Percentiles rank a stretch among this genome's conserved stretches.
These are phyloP conservation scores for Aspergillus cejpii DNA, from an alignment of 2,329 filamentous ascomycete genomes.

Conservation along the genomic window DNA sequence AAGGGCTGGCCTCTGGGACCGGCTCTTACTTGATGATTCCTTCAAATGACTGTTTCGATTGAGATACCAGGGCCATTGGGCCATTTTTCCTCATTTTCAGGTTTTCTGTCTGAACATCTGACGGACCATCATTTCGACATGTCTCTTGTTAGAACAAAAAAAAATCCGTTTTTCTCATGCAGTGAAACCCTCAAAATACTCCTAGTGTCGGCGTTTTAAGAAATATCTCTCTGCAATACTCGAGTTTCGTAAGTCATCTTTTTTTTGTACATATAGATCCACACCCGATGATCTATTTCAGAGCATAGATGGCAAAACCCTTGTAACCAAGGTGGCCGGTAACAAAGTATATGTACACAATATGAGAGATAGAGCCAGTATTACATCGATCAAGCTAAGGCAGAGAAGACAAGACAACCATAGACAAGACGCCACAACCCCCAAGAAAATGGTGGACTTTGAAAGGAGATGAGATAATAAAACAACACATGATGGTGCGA, in stretches of 20 bases:
- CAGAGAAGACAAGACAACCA: slow-evolving; percentile 19
- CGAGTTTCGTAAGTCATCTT: background rate
- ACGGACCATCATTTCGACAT: slow-evolving; percentile 1
- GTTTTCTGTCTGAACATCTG: slow-evolving; percentile 4
- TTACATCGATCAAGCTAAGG: slow-evolving; percentile 12
- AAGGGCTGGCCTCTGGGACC: too few relatives aligned
- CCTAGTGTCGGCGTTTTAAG: too few relatives aligned
- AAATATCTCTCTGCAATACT: background rate
- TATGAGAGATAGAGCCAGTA: slow-evolving; percentile 23
- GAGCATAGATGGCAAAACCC: background rate
- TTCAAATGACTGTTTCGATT: slow-evolving; percentile 1
- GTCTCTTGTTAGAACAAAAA: background rate
- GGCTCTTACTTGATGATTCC: slow-evolving; percentile 9
- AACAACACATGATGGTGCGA: slow-evolving; percentile 6
- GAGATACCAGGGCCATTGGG: slow-evolving; percentile 18
- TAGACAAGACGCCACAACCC: slow-evolving; percentile 30
- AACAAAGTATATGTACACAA: slow-evolving; percentile 29
- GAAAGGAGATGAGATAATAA: slow-evolving; percentile 6
- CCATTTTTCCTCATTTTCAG: slow-evolving; percentile 4
- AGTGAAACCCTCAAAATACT: too few relatives aligned
- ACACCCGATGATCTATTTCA: slow-evolving; percentile 8
- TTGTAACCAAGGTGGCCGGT: slow-evolving; percentile 3
- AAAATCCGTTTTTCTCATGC: too few relatives aligned
- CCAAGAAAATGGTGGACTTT: slow-evolving; percentile 20
- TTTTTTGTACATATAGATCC: slow-evolving; percentile 3